Percentiles rank a stretch among this genome's conserved stretches.
Evolutionary conservation across 2,329 filamentous ascomycete species (phyloP).

Genomic region (Fusarium subglutinans): DNA sequence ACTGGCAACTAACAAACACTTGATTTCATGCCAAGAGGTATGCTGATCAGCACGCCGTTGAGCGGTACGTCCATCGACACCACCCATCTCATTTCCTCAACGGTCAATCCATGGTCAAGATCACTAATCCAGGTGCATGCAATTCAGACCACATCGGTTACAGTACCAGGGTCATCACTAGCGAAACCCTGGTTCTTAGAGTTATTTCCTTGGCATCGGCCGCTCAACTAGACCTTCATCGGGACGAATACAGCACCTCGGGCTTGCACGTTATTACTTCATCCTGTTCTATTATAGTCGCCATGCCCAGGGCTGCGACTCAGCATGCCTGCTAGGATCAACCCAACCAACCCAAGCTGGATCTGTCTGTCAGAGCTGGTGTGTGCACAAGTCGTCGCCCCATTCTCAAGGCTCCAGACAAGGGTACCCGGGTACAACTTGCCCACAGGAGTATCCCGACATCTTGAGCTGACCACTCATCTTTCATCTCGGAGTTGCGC

Average conservation of each 20-base stretch:
- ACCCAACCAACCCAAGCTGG: conserved; percentile 15
- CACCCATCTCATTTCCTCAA: conserved; percentile 18
- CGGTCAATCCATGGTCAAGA: conserved; percentile 20
- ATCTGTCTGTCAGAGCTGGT: conserved; percentile 35
- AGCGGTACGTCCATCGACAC: conserved; percentile 31
- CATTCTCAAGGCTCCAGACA: conserved; percentile 12
- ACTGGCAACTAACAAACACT: not conserved
- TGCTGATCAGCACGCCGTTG: conserved; percentile 20
- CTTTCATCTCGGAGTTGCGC: conserved; percentile 30
- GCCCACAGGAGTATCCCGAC: conserved; percentile 32
- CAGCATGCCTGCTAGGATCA: conserved; percentile 38
- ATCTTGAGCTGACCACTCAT: conserved; percentile 20
- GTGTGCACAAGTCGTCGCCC: conserved; percentile 24
- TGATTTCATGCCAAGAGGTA: not conserved
- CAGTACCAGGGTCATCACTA: conserved; percentile 29
- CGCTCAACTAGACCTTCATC: conserved; percentile 21
- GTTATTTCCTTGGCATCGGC: conserved; percentile 34
- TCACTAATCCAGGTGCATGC: conserved; percentile 40
- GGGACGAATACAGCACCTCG: not conserved
- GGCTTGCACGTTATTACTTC: conserved; percentile 20
- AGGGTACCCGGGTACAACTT: conserved; percentile 15
- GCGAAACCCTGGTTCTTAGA: conserved; percentile 26
- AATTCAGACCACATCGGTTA: conserved; percentile 28
- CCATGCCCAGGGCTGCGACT: conserved; percentile 32
- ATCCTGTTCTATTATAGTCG: conserved; percentile 36